phyloP scores from a whole-genome alignment of 2,329 filamentous ascomycete genomes.

The Colletotrichum theobromicola region DNA sequence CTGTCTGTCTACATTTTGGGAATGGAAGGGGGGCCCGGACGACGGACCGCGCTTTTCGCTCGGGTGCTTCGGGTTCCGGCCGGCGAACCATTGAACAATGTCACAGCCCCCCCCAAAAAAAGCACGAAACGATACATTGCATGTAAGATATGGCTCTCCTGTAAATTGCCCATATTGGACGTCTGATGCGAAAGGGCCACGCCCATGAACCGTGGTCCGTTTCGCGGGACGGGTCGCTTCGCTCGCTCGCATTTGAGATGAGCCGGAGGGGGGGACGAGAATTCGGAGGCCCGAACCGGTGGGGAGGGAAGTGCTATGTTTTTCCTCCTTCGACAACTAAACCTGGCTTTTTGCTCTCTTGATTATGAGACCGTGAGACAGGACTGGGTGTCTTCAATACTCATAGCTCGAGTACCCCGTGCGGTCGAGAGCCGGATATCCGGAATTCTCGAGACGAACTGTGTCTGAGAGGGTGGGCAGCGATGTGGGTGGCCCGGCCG shows the following conservation, averaged over 20 bases:
- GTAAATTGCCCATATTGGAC: neutral
- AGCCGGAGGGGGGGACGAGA: neutral
- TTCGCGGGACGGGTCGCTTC: neutral
- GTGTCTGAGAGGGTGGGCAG: neutral
- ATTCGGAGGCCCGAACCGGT: neutral
- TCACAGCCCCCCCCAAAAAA: no score
- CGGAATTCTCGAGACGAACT: neutral
- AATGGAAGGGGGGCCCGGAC: neutral
- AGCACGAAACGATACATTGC: neutral
- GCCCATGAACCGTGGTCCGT: neutral
- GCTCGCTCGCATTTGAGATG: neutral
- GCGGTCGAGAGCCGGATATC: neutral
- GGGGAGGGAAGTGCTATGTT: neutral
- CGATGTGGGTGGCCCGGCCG: neutral
- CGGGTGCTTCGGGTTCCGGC: neutral
- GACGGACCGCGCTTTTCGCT: neutral
- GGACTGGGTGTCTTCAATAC: rapidly evolving
- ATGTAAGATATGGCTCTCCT: neutral
- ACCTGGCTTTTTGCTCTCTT: neutral
- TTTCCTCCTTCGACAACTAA: neutral
- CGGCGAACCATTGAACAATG: neutral
- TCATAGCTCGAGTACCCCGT: neutral
- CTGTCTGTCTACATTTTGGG: neutral
- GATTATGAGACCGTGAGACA: neutral
- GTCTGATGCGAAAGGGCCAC: neutral